Base-by-base conservation (phyloP, 1,139 yeast species). In the Diutina mesorugosa region DNA sequence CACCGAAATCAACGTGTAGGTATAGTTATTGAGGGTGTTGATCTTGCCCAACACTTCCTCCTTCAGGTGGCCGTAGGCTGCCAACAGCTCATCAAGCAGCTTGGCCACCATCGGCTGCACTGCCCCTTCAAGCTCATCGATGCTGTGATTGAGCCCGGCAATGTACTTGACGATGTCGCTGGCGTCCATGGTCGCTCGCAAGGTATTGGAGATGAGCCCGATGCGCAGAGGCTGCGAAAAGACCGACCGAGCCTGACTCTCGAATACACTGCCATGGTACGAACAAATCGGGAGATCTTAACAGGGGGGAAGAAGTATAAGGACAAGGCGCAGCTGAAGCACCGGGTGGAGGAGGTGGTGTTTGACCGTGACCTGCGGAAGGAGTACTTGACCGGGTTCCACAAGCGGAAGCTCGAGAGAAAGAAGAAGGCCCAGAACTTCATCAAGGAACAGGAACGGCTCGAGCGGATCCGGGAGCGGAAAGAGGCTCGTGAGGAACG, bases 331-430 rank as follows among this genome's bases (percentile, higher is more conserved):
- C 72, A 81, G 59, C 83, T 80, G 64, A 81, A 80, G 64, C 83
- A 80, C 63, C 79, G 90, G 41, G 90, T 85, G 3, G 90, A 81
- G 45, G 96, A 89, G 66, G 95, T 91, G 45, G 81, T 80, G 1
- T 91, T 89, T 67, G 93, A 91, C 70, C 81, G 83, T 62, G 87
- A 80, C 47, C 79, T 84, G 30, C 74, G 97, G 67, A 71, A 70
- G 47, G 96, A 91, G 59, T 93, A 85, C 69, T 74, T 93, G 63
- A 93, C 97, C 1, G 99, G 99, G 45, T 93, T 93, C 68, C 99
- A 93, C 69, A 93, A 93, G 71, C 80, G 99, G 66, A 93, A 93
- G 69, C 67, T 91, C 26, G 87, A 87, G 65, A 79, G 98, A 68
- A 88, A 87, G 70, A 91, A 90, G 71, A 85, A 85, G 62, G 98